Percentiles rank a stretch among this genome's conserved stretches.
These are phyloP conservation scores for Fusarium tuaranense DNA, from an alignment of 2,329 filamentous ascomycete species.

Conservation along the genomic window DNA sequence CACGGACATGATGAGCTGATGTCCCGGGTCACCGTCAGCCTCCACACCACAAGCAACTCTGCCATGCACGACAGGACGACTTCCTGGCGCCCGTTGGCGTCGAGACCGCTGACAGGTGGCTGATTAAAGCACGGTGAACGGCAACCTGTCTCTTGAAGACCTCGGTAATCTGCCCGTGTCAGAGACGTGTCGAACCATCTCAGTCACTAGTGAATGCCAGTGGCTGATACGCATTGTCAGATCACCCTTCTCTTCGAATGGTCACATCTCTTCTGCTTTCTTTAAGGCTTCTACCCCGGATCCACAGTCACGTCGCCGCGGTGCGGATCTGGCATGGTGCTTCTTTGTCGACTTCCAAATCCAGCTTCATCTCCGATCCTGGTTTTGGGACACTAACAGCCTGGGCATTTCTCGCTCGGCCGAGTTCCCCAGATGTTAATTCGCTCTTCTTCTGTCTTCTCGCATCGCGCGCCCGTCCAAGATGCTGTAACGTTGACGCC, in stretches of 20 bases:
- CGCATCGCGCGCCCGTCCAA: constrained; percentile 22
- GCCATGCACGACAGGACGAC: constrained; percentile 7
- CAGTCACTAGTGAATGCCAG: constrained; percentile 18
- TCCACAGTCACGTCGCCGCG: constrained; percentile 40
- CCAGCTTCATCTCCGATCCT: constrained; percentile 45
- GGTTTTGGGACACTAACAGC: constrained; percentile 21
- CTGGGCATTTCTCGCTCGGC: constrained; percentile 36
- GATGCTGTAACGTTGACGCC: constrained; percentile 25
- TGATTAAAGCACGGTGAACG: constrained; percentile 14
- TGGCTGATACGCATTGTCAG: constrained; percentile 18
- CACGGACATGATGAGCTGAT: constrained; percentile 35
- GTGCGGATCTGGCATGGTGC: constrained; percentile 42
- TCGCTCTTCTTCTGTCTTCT: constrained; percentile 19
- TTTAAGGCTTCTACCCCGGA: constrained; percentile 43
- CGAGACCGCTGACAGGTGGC: constrained; percentile 31
- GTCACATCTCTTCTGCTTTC: constrained; percentile 23
- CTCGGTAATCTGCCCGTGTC: constrained; percentile 35
- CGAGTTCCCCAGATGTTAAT: constrained; percentile 40
- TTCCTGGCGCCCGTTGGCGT: constrained; percentile 34
- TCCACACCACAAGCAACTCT: constrained; percentile 25
- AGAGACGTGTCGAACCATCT: constrained; percentile 15
- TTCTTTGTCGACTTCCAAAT: constrained; percentile 37
- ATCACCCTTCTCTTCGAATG: constrained; percentile 29
- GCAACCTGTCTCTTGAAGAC: constrained; percentile 5
- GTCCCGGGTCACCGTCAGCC: constrained; percentile 23